Conservation (phyloP, 768 basidiomycete genomes). For the Calocybe gangraenosa region DNA sequence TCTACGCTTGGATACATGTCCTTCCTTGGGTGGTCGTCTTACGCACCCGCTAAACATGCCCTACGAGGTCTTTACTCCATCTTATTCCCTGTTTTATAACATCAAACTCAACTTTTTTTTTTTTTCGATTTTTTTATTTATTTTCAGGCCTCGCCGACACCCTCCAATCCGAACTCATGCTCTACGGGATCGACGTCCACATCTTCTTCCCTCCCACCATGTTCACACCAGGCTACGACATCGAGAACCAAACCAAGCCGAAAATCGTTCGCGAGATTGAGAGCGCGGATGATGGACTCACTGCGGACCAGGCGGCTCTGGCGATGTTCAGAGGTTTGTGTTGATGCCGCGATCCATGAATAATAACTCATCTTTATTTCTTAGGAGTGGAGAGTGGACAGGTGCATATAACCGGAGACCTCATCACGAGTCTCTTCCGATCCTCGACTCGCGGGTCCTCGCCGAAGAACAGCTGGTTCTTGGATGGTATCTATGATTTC, state of each 20-base stretch:
- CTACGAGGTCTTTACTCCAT: conserved; percentile 52
- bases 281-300: conserved; percentile 59
- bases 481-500: conserved; percentile 49
- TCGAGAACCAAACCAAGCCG: conserved; percentile 77
- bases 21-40: conserved; percentile 74
- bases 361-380: neutral
- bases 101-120: neutral
- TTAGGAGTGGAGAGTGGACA: conserved; percentile 66
- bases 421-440: conserved; percentile 65
- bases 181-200: conserved; percentile 77
- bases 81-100: neutral
- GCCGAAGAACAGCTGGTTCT: conserved; percentile 54
- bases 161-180: conserved; percentile 70
- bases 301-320: conserved; percentile 59
- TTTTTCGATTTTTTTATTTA: neutral
- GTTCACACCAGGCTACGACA: conserved; percentile 67
- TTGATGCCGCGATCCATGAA: neutral
- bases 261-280: conserved; percentile 73
- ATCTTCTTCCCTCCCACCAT: conserved; percentile 84
- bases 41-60: conserved; percentile 84
- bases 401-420: conserved; percentile 72
- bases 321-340: conserved; percentile 52
- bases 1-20: conserved; percentile 74
- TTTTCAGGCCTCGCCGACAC: conserved; percentile 74
- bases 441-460: conserved; percentile 61